Percentiles rank a stretch among this genome's conserved stretches.
These are phyloP conservation scores for Phytophthora pinifolia DNA, from an alignment of 352 stramenopile genomes.

Conservation along the genomic window DNA sequence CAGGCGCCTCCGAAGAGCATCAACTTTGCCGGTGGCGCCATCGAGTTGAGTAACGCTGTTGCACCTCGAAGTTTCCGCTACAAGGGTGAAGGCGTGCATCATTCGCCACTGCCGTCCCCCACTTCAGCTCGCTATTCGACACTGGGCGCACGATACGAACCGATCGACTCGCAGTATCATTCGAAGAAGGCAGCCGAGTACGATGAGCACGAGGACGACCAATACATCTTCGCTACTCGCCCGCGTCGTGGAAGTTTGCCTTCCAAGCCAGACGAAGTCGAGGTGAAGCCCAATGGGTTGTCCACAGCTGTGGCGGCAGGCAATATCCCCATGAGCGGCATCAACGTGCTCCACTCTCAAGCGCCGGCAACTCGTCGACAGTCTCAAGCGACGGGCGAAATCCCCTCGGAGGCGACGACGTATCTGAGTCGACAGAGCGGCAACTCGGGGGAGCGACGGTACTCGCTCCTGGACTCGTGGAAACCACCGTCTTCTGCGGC, in stretches of 20 bases:
- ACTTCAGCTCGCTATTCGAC: constrained; percentile 51
- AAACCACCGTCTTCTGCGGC: constrained; percentile 52
- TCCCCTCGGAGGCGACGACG: constrained; percentile 32
- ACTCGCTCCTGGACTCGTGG: constrained; percentile 77
- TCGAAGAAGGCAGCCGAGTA: constrained; percentile 75
- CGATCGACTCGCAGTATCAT: constrained; percentile 68
- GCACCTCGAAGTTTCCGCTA: constrained; percentile 69
- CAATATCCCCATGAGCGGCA: constrained; percentile 36
- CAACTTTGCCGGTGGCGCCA: constrained; percentile 56
- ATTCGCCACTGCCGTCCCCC: constrained; percentile 43
- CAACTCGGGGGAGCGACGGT: constrained; percentile 48
- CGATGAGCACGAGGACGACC: constrained; percentile 43
- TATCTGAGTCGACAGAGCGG: constrained; percentile 35
- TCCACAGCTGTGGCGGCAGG: constrained; percentile 7
- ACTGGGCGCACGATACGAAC: constrained; percentile 66
- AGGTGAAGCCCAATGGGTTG: constrained; percentile 16
- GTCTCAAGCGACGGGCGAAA: constrained; percentile 12
- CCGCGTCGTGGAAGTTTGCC: constrained; percentile 47
- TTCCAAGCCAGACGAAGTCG: constrained; percentile 20
- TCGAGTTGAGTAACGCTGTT: constrained; percentile 54
- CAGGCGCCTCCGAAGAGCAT: constrained; percentile 64
- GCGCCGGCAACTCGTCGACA: constrained; percentile 11
- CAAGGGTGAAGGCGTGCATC: constrained; percentile 41
- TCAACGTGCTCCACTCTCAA: constrained; percentile 31
- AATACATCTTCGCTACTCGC: constrained; percentile 26